Evolutionary conservation across 495 filamentous ascomycete genomes (phyloP), one percentile per base, ranked within the genome.

Genomic region (Penicillium macrosclerotiorum): DNA sequence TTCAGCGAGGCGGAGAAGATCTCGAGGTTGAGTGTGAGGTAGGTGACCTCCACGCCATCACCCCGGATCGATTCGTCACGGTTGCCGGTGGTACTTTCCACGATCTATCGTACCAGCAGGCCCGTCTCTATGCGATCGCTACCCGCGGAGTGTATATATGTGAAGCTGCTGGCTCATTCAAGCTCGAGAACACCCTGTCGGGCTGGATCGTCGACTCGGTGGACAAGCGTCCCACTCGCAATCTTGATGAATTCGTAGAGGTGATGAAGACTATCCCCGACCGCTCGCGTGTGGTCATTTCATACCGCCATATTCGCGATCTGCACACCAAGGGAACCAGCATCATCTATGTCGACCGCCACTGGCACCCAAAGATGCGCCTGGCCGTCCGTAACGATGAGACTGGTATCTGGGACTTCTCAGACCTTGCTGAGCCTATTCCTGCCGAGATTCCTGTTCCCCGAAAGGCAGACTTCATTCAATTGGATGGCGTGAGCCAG

Each of bases 131-230:
- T 62, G 93, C 90, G 24, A 90, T 98, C 31, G 80, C 93, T 3
- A 85, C 85, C 47, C 86, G 89, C 56, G 89, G 93, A 25, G 93
- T 99, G 13, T 99, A 86, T 62, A 86, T 96, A 34, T 96, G 90
- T 59, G 93, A 99, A 63, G 88, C 94, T 2, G 86, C 90, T 7
- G 94, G 93, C 8, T 95, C 92, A 4, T 99, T 96, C 73, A 83
- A 89, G 37, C 88, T 97, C 39, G 93, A 99, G 54, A 88, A 84
- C 54, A 85, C 87, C 12, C 81, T 95, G 43, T 88, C 85, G 25
- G 94, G 93, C 5, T 97, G 92, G 90, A 77, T 99, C 38, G 84
- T 99, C 34, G 86, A 95, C 62, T 77, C 83, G n/a, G 77, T 99
- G 12, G 90, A 96, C 63, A 86, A 96, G 63, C 87, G 88, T 62